Evolutionary conservation across 2,329 filamentous ascomycete species (phyloP).

Genomic region (Hawksworthiomyces lignivorus): DNA sequence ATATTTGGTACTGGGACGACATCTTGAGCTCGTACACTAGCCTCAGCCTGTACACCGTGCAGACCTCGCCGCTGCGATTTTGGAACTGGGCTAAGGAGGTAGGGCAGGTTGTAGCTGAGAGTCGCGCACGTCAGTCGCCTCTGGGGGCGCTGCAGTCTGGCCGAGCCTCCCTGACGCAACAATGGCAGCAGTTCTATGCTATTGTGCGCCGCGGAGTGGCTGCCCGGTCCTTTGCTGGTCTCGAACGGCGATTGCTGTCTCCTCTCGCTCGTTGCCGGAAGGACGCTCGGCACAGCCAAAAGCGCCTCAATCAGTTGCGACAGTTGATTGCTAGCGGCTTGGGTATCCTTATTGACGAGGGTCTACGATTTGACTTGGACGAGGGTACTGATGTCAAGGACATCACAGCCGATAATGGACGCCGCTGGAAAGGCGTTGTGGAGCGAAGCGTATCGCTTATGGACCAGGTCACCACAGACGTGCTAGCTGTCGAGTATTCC

Average conservation of each 20-base stretch:
- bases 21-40: slow-evolving; percentile 70
- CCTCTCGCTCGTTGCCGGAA: slow-evolving; percentile 69
- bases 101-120: slow-evolving; percentile 60
- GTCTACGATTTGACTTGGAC: slow-evolving; percentile 55
- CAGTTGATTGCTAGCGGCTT: slow-evolving; percentile 79
- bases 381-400: slow-evolving; percentile 34
- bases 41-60: slow-evolving; percentile 75
- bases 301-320: slow-evolving; percentile 61
- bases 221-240: slow-evolving; percentile 62
- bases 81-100: slow-evolving; percentile 54
- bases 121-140: slow-evolving; percentile 27
- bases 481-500: slow-evolving; percentile 55
- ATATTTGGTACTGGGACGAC: slow-evolving; percentile 95
- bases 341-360: slow-evolving; percentile 81
- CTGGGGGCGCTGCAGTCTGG: slow-evolving; percentile 14
- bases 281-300: slow-evolving; percentile 69
- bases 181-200: slow-evolving; percentile 67
- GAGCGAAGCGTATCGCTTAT: slow-evolving; percentile 77
- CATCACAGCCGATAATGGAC: slow-evolving; percentile 29
- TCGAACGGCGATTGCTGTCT: slow-evolving; percentile 65
- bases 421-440: slow-evolving; percentile 62
- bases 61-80: slow-evolving; percentile 71
- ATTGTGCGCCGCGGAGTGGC: slow-evolving; percentile 69
- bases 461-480: slow-evolving; percentile 72
- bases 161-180: slow-evolving; percentile 33